Percentiles rank a stretch among this genome's conserved stretches.
These are phyloP conservation scores for Plasmodium reichenowi DNA, from an alignment of 169 alveolate species.

Conservation along the genomic window DNA sequence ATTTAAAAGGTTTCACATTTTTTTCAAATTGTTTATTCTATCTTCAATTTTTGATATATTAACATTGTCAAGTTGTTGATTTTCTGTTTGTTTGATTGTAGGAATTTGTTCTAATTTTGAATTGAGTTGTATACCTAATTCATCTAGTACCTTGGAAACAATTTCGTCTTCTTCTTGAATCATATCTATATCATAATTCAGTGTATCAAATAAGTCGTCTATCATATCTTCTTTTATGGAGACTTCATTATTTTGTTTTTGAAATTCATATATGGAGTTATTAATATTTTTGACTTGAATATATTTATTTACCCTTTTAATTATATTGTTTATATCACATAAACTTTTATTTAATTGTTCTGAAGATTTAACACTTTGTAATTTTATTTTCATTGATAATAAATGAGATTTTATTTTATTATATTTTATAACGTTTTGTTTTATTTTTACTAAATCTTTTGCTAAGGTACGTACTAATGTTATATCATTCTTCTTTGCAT, in stretches of 20 bases:
- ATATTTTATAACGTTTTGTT: conserved; percentile 32
- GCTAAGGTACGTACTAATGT: conserved; percentile 32
- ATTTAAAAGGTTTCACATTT: background rate
- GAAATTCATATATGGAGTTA: conserved; percentile 41
- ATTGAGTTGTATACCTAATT: conserved; percentile 39
- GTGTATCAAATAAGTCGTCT: conserved; percentile 48
- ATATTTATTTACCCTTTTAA: conserved; percentile 52
- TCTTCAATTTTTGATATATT: conserved; percentile 12
- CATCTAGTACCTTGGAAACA: conserved; percentile 42
- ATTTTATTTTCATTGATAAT: conserved; percentile 55
- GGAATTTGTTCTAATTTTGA: conserved; percentile 42
- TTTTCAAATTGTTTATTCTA: conserved; percentile 30
- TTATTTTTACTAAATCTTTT: conserved; percentile 37
- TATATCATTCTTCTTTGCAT: conserved; percentile 29
- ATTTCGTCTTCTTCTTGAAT: conserved; percentile 52
- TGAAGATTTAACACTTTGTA: conserved; percentile 70
- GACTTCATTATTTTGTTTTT: conserved; percentile 41
- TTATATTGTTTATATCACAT: conserved; percentile 17
- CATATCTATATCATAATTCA: conserved; percentile 50
- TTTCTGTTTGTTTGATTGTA: background rate
- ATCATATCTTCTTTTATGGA: conserved; percentile 58
- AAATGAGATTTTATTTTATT: conserved; percentile 53
- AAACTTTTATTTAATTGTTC: conserved; percentile 54
- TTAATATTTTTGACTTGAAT: conserved; percentile 17
- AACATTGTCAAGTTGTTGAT: background rate